Conservation (phyloP, 2,329 filamentous ascomycete species). For the Trichoderma koningiopsis region DNA sequence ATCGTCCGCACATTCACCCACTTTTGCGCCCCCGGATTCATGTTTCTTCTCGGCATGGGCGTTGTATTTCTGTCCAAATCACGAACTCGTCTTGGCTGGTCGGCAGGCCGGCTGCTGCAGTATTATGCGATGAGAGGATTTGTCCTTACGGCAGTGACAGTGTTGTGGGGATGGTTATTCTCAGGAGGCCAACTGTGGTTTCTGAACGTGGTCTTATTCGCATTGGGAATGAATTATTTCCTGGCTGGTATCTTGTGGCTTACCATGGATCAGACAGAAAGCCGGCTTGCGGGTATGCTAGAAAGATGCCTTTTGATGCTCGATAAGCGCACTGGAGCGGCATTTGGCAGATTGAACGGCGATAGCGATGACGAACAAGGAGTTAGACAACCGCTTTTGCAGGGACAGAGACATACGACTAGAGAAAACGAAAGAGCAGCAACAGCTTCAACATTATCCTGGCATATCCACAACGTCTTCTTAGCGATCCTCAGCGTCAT, state of each 20-base stretch:
- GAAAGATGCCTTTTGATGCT: conserved; percentile 17
- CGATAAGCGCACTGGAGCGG: conserved; percentile 17
- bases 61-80: conserved; percentile 50
- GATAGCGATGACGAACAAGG: conserved; percentile 35
- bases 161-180: conserved; percentile 38
- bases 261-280: conserved; percentile 40
- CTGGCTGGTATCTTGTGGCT: conserved; percentile 48
- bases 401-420: neutral
- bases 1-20: conserved; percentile 47
- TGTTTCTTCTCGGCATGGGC: conserved; percentile 50
- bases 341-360: conserved; percentile 12
- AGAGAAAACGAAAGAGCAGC: conserved; percentile 8
- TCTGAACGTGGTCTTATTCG: conserved; percentile 48
- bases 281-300: conserved; percentile 35
- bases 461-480: conserved; percentile 45
- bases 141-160: conserved; percentile 41
- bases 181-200: conserved; percentile 44
- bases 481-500: conserved; percentile 40
- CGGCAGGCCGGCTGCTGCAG: conserved; percentile 36
- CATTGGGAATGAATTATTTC: conserved; percentile 49
- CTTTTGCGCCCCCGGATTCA: conserved; percentile 50
- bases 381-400: conserved; percentile 12
- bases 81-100: conserved; percentile 45
- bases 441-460: conserved; percentile 37
- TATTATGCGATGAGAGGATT: conserved; percentile 45